Evolutionary conservation across 345 rosid species (phyloP).

Genomic region (Anastatica hierochuntica): DNA sequence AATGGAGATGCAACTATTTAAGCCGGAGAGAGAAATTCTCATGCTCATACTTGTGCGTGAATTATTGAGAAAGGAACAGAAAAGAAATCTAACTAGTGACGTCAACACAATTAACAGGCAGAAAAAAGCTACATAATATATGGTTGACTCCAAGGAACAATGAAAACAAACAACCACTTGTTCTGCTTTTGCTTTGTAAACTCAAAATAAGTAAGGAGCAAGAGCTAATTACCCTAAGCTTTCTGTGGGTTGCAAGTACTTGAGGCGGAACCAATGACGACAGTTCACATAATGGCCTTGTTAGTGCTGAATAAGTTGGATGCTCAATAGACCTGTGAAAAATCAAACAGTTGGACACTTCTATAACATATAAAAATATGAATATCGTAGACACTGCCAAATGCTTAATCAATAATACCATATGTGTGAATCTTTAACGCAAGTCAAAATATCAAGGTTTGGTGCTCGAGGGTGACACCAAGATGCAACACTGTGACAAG

Average conservation of each 20-base stretch:
- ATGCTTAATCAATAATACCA: conserved; percentile 40
- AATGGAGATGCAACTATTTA: conserved; percentile 1
- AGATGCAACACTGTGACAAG: conserved; percentile 96
- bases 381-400: conserved; percentile 4
- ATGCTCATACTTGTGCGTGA: background rate
- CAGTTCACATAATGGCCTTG: conserved; percentile 97
- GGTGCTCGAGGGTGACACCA: conserved; percentile 99
- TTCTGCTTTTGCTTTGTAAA: conserved; percentile 2
- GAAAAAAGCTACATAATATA: conserved; percentile 4
- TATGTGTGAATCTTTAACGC: conserved; percentile 97
- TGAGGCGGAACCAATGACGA: conserved; percentile 89
- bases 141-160: background rate
- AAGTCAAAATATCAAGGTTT: conserved; percentile 87
- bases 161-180: background rate
- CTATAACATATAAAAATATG: conserved; percentile 8
- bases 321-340: conserved; percentile 92
- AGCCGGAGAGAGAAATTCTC: background rate
- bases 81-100: background rate
- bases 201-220: conserved; percentile 9
- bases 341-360: conserved; percentile 6
- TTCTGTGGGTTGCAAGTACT: conserved; percentile 75
- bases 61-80: background rate
- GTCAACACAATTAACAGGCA: background rate
- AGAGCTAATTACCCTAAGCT: conserved; percentile 64
- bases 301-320: conserved; percentile 94